Percentiles rank a stretch among this genome's conserved stretches.
These are phyloP conservation scores for Ocimum tenuiflorum DNA, from an alignment of 257 asterid species.

Conservation along the genomic window DNA sequence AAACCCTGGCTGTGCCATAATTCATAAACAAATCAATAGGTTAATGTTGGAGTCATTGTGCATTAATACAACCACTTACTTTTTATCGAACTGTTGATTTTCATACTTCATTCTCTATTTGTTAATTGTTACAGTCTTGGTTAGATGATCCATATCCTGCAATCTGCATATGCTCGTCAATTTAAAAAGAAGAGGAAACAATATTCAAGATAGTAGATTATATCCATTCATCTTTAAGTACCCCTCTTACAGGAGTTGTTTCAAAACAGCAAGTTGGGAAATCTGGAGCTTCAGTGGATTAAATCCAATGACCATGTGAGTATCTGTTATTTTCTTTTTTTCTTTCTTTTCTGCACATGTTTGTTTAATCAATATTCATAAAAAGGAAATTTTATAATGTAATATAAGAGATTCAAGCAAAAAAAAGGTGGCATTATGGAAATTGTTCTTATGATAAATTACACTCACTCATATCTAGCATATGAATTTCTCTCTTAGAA, in stretches of 20 bases:
- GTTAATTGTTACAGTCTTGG: conserved; percentile 2
- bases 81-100: neutral
- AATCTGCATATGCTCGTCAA: neutral
- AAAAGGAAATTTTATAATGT: neutral
- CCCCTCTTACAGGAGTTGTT: conserved; percentile 60
- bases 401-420: conserved; percentile 3
- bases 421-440: neutral
- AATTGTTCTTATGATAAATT: neutral
- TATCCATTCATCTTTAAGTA: conserved; percentile 5
- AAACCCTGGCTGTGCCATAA: neutral
- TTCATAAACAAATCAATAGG: neutral
- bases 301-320: conserved; percentile 80
- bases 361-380: neutral
- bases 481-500: neutral
- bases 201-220: neutral
- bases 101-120: neutral
- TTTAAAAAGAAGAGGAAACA: neutral
- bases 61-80: neutral
- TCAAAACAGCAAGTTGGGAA: conserved; percentile 50
- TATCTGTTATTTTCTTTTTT: neutral
- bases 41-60: neutral
- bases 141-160: neutral
- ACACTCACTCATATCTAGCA: neutral
- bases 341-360: neutral
- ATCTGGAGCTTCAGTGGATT: conserved; percentile 81